Evolutionary conservation across 345 rosid genomes (phyloP).

Genomic region (Syzygium jambos): DNA sequence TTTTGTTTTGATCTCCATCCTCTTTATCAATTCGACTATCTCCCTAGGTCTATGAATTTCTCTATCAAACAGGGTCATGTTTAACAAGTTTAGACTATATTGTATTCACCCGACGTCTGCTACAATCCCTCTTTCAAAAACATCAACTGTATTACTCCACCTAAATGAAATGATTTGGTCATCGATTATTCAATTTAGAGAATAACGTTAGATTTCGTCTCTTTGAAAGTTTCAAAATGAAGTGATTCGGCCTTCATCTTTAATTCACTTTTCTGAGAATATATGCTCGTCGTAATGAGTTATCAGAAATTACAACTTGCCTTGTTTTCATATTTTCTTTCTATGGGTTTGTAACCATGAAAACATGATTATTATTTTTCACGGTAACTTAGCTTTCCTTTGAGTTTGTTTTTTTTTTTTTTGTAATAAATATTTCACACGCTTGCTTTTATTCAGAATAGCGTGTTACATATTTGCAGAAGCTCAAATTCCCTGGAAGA

Average conservation of each 20-base stretch:
- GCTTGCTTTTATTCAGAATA: neutral
- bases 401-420: neutral
- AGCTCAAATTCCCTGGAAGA: neutral
- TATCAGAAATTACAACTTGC: neutral
- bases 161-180: neutral
- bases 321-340: neutral
- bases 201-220: neutral
- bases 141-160: neutral
- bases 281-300: neutral
- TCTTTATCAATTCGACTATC: neutral
- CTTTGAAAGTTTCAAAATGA: neutral
- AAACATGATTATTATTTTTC: neutral
- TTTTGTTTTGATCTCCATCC: neutral
- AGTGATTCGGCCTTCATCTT: neutral
- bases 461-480: neutral
- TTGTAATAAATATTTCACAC: neutral
- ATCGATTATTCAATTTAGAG: neutral
- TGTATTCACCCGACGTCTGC: neutral
- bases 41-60: neutral
- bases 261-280: neutral
- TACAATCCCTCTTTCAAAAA: neutral
- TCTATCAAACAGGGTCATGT: neutral
- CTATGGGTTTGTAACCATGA: neutral
- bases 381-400: neutral
- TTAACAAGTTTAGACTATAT: neutral